Conservation (phyloP, 1,284 basidiomycete genomes). For the Lentinula novae-zelandiae region DNA sequence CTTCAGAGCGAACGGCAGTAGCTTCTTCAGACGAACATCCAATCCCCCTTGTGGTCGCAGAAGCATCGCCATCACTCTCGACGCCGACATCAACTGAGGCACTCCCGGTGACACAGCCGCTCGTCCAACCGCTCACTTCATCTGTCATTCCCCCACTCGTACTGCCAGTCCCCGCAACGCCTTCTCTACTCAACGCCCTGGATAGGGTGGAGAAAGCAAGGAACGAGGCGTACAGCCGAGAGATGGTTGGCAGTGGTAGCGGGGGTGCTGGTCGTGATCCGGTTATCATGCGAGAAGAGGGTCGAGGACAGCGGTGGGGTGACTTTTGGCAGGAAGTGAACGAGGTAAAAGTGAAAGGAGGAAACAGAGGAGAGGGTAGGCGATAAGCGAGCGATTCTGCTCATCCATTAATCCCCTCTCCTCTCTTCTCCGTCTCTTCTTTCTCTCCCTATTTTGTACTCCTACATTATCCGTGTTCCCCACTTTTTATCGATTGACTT, state of each 20-base stretch:
- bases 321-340: conserved; percentile 46
- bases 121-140: background rate
- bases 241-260: background rate
- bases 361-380: too few species aligned
- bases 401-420: too few species aligned
- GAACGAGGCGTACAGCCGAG: conserved; percentile 36
- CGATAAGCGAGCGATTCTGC: too few species aligned
- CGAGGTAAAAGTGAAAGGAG: conserved; percentile 24
- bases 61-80: background rate
- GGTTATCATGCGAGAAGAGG: conserved; percentile 16
- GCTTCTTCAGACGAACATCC: background rate
- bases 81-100: background rate
- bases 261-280: background rate
- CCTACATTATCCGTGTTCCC: too few species aligned
- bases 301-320: conserved; percentile 34
- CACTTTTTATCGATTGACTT: too few species aligned
- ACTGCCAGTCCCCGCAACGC: conserved; percentile 49
- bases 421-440: too few species aligned
- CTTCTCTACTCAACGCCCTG: conserved; percentile 56
- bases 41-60: too few species aligned
- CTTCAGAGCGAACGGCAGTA: background rate
- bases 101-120: background rate
- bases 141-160: conserved; percentile 12
- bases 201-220: conserved; percentile 55
- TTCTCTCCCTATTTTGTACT: too few species aligned